A percentile compares a stretch with the other conserved stretches of the same genome.
Conservation (phyloP, 805 yeast genomes). For the Naumovozyma castellii region DNA sequence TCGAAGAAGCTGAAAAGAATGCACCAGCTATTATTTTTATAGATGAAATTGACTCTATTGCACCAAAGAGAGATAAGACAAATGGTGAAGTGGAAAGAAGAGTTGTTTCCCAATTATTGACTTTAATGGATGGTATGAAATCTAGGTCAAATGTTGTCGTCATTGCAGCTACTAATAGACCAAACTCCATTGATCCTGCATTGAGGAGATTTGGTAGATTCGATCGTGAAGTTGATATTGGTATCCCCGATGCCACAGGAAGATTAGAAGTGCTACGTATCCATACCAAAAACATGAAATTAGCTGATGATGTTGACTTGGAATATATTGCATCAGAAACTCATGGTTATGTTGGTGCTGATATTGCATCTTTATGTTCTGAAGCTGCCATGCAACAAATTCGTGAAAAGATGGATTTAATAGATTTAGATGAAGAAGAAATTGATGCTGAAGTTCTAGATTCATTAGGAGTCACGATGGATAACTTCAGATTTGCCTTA, state of each 20-base stretch:
- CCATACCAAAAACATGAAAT: slow-evolving; percentile 97
- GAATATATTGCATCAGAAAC: slow-evolving; percentile 95
- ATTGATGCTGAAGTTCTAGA: slow-evolving; percentile 96
- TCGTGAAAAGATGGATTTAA: slow-evolving; percentile 97
- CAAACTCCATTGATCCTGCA: slow-evolving; percentile 70
- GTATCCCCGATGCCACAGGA: slow-evolving; percentile 97
- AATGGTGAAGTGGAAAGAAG: slow-evolving; percentile 99
- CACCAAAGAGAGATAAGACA: slow-evolving; percentile 99
- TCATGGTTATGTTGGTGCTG: slow-evolving; percentile 99
- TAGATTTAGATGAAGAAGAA: slow-evolving; percentile 41
- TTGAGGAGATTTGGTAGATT: slow-evolving; percentile 82
- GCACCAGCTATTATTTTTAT: slow-evolving; percentile 96
- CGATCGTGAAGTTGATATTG: slow-evolving; percentile 84
- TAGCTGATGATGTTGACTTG: slow-evolving; percentile 88
- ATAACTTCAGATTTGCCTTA: slow-evolving; percentile 92
- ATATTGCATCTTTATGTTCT: slow-evolving; percentile 96
- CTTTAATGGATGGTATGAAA: slow-evolving; percentile 99
- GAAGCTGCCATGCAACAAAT: slow-evolving; percentile 99
- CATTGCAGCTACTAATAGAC: slow-evolving; percentile 89
- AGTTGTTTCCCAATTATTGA: slow-evolving; percentile 94
- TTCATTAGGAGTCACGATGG: slow-evolving; percentile 97
- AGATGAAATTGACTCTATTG: slow-evolving; percentile 97
- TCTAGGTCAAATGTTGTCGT: slow-evolving; percentile 98
- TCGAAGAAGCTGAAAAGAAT: slow-evolving; percentile 98
- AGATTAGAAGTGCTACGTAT: slow-evolving; percentile 93